Conservation (phyloP, 805 yeast species). For the Saturnispora bothae region DNA sequence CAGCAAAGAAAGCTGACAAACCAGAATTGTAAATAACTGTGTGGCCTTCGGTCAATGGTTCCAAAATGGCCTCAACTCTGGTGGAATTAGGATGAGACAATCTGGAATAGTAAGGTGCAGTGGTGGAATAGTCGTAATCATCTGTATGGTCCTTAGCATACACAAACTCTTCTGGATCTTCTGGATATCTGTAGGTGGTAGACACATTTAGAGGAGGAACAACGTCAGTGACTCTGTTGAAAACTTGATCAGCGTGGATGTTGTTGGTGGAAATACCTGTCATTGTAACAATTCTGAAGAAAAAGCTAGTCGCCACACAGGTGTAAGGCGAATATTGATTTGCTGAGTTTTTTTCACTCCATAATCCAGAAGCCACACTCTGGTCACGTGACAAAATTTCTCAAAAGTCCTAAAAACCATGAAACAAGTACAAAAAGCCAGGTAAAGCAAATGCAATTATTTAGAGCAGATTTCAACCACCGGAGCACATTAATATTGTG, state of each 20-base stretch:
- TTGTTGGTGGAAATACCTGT: constrained; percentile 41
- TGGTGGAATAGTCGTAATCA: constrained; percentile 15
- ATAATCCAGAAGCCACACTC: too few relatives aligned
- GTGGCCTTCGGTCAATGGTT: constrained; percentile 48
- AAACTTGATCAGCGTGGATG: constrained; percentile 64
- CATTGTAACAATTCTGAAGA: constrained; percentile 20
- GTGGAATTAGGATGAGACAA: constrained; percentile 62
- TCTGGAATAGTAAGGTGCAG: constrained; percentile 53
- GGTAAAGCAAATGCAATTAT: background rate
- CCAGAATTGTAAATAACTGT: constrained; percentile 72
- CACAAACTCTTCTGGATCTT: constrained; percentile 45
- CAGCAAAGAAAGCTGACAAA: constrained; percentile 68
- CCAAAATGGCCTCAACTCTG: constrained; percentile 57
- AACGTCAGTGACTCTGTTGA: constrained; percentile 50
- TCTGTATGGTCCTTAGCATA: constrained; percentile 30
- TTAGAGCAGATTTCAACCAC: background rate
- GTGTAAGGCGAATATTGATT: background rate
- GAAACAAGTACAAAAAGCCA: too few relatives aligned
- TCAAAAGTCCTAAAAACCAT: background rate
- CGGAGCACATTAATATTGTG: background rate
- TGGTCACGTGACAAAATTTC: background rate
- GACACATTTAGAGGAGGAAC: constrained; percentile 75
- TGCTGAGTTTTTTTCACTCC: too few relatives aligned
- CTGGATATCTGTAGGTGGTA: constrained; percentile 63
- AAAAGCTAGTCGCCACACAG: background rate